phyloP scores from a whole-genome alignment of 1,284 basidiomycete species.

The Malassezia sympodialis region DNA sequence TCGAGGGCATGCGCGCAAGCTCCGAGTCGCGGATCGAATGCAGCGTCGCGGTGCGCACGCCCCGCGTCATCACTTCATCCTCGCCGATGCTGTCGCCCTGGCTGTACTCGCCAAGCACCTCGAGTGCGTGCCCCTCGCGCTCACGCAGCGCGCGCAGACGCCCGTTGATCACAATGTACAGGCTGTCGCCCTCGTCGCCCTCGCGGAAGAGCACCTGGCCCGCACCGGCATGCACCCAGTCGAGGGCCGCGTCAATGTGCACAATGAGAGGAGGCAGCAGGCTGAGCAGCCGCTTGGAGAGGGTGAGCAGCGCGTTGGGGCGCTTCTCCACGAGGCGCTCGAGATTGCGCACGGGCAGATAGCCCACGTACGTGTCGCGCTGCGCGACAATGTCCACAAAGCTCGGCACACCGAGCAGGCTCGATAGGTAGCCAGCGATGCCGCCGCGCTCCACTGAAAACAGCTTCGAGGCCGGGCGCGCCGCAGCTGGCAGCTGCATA shows the following conservation, averaged over 20 bases:
- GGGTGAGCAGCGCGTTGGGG: conserved; percentile 85
- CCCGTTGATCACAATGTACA: conserved; percentile 95
- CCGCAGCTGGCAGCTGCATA: conserved; percentile 60
- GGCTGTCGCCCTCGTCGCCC: conserved; percentile 78
- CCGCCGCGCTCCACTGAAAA: conserved; percentile 87
- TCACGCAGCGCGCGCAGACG: conserved; percentile 70
- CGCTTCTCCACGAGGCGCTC: conserved; percentile 82
- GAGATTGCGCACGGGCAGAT: conserved; percentile 75
- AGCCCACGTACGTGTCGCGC: conserved; percentile 93
- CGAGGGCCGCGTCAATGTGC: conserved; percentile 91
- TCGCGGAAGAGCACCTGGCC: conserved; percentile 84
- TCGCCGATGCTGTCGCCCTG: conserved; percentile 67
- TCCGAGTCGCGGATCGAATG: conserved; percentile 98
- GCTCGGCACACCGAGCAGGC: conserved; percentile 77
- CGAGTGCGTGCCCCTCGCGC: conserved; percentile 52
- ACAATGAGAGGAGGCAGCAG: conserved; percentile 85
- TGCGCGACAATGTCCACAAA: conserved; percentile 95
- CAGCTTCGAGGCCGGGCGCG: conserved; percentile 46
- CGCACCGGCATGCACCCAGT: conserved; percentile 94
- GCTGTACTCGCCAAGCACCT: conserved; percentile 83
- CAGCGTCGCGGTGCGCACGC: conserved; percentile 74
- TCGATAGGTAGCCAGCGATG: conserved; percentile 94
- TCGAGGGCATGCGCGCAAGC: conserved; percentile 92
- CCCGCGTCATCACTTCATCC: conserved; percentile 92
- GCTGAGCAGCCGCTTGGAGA: conserved; percentile 91